Evolutionary conservation across 2,329 filamentous ascomycete species (phyloP).

Genomic region (Cordyceps farinosa): DNA sequence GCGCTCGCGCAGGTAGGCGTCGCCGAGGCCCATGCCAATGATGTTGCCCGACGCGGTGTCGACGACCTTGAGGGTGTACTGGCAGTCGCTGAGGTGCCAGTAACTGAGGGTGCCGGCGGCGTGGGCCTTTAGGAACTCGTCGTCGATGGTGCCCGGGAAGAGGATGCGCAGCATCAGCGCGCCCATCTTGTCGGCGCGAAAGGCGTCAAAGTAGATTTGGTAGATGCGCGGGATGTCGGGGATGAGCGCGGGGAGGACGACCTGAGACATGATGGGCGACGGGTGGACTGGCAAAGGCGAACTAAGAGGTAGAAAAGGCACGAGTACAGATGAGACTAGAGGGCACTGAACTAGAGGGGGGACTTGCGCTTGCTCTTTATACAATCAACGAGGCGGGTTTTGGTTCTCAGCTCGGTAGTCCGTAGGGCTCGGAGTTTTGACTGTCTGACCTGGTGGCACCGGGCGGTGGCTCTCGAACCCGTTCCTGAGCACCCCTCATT

Average conservation of each 20-base stretch:
- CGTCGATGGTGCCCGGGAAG: slow-evolving; percentile 35
- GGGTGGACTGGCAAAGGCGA: neutral
- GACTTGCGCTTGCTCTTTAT: no score
- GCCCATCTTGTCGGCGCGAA: slow-evolving; percentile 37
- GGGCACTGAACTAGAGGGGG: no score
- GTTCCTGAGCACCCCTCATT: no score
- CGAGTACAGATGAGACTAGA: no score
- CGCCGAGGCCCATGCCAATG: slow-evolving; percentile 45
- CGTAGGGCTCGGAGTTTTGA: no score
- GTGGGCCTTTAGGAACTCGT: slow-evolving; percentile 42
- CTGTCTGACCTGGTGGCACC: no score
- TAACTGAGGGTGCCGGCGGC: slow-evolving; percentile 38
- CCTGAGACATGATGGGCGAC: slow-evolving; percentile 33
- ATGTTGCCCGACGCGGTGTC: slow-evolving; percentile 41
- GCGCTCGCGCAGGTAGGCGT: slow-evolving; percentile 38
- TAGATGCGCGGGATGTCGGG: slow-evolving; percentile 45
- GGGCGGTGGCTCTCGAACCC: no score
- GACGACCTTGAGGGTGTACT: slow-evolving; percentile 47
- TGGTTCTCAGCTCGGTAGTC: no score
- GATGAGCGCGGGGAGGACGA: slow-evolving; percentile 43
- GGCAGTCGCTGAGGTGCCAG: slow-evolving; percentile 36
- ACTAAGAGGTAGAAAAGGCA: no score
- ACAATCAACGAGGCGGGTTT: no score
- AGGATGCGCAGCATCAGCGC: slow-evolving; percentile 40
- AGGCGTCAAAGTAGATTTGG: slow-evolving; percentile 45